These are phyloP conservation scores for Ocimum tenuiflorum DNA, from an alignment of 257 asterid genomes.

Conservation along the genomic window DNA sequence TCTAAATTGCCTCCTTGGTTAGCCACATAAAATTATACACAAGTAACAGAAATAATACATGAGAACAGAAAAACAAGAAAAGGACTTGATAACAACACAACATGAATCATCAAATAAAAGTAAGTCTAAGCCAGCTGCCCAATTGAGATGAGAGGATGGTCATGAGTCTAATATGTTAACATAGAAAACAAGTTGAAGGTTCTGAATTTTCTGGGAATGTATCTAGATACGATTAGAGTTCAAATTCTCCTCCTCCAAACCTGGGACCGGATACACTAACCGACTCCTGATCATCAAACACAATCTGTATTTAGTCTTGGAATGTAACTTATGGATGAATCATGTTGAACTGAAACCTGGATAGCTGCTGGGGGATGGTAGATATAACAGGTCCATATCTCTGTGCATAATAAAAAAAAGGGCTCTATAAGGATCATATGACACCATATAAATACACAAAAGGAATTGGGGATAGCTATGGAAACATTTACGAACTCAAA, in stretches of 20 bases:
- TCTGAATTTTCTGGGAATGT: constrained; percentile 19
- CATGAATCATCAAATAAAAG: neutral
- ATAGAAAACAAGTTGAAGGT: constrained; percentile 3
- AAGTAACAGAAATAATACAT: neutral
- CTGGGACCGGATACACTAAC: constrained; percentile 14
- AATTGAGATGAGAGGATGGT: constrained; percentile 7
- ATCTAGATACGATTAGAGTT: constrained; percentile 19
- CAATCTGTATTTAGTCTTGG: neutral
- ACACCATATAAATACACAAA: neutral
- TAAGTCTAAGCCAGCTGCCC: constrained; percentile 14
- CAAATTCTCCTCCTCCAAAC: constrained; percentile 9
- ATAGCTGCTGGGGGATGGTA: constrained; percentile 93
- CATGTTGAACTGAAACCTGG: constrained; percentile 96
- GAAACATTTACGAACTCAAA: neutral
- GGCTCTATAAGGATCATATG: constrained; percentile 13
- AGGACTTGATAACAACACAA: neutral
- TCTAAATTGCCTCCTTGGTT: constrained; percentile 4
- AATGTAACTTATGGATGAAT: constrained; percentile 45
- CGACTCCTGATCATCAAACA: constrained; percentile 12
- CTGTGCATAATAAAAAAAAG: constrained; percentile 39
- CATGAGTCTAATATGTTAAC: constrained; percentile 5
- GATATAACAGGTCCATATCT: constrained; percentile 98
- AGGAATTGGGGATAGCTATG: neutral
- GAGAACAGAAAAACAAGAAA: neutral
- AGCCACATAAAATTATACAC: constrained; percentile 11